Evolutionary conservation across 192 early-diverging fungal species (phyloP).

Genomic region (Coemansia sp.): DNA sequence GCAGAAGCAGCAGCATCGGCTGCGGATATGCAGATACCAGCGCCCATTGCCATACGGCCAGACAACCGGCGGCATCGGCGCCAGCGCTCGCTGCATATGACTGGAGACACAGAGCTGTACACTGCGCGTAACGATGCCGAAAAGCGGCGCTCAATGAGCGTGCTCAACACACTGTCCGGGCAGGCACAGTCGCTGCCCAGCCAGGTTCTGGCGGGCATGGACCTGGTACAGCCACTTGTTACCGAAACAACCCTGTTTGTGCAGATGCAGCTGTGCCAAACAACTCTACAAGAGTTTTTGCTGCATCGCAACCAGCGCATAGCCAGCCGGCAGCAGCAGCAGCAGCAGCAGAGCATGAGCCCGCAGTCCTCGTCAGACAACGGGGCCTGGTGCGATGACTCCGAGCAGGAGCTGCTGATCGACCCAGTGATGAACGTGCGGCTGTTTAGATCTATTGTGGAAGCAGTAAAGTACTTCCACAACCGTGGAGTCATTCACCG

Average conservation of each 20-base stretch:
- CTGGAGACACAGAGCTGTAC: neutral
- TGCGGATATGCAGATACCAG: neutral
- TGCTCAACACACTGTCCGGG: slow-evolving; percentile 7
- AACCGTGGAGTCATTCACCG: slow-evolving; percentile 65
- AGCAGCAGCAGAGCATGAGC: too few relatives aligned
- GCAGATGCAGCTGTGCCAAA: slow-evolving; percentile 92
- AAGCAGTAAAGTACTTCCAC: slow-evolving; percentile 66
- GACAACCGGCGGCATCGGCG: slow-evolving; percentile 17
- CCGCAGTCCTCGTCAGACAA: too few relatives aligned
- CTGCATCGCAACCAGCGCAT: slow-evolving; percentile 62
- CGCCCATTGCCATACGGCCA: slow-evolving; percentile 8
- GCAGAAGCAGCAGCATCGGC: neutral
- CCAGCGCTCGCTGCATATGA: slow-evolving; percentile 13
- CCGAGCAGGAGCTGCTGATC: slow-evolving; percentile 41
- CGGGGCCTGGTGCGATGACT: too few relatives aligned
- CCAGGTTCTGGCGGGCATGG: slow-evolving; percentile 21
- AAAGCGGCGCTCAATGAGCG: slow-evolving; percentile 3
- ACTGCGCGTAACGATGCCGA: neutral
- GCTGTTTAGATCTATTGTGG: slow-evolving; percentile 72
- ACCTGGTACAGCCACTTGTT: slow-evolving; percentile 10
- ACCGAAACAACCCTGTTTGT: slow-evolving; percentile 64
- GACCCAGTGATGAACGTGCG: slow-evolving; percentile 58
- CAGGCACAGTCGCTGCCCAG: slow-evolving; percentile 32
- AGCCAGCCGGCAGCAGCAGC: slow-evolving; percentile 9
- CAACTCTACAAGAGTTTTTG: slow-evolving; percentile 68